Base-by-base conservation (phyloP, 2,329 filamentous ascomycete genomes). In the Calycina marina region DNA sequence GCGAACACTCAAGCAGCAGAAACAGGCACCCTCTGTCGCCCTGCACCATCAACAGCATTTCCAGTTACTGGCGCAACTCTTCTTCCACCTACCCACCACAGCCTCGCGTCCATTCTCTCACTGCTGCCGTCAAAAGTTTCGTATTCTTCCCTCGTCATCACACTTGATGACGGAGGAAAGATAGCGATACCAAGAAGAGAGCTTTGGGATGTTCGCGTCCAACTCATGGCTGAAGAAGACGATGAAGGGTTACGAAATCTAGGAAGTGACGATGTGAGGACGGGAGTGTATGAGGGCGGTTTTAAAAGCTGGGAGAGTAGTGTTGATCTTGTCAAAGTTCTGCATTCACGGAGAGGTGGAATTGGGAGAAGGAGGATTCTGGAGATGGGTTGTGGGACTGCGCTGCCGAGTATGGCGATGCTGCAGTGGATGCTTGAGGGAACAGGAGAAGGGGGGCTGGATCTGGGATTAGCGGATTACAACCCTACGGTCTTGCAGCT, bases 271-370 rank as follows among this genome's bases (percentile, higher is more conserved):
- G 82, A 90, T 54, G 75, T 90, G 42, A 78, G 74, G 53, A 80
- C 79, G 34, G 81, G 81, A 31, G 70, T 88, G 38, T 90, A 90
- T 56, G 82, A 90, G 57, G 82, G 82, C 35, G 82, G 82, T 14
- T 85, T 88, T 60, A 90, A 90, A 60, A 86, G 78, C 47, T 90
- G 82, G 82, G 82, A 90, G 58, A 86, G 81, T 56, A 83, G 77
- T 38, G 63, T 85, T 32, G 82, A 90, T 51, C 62, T 90, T 12
- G 78, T 82, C 31, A 80, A 74, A 49, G 71, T 78, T 13, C 26
- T 48, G 29, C 28, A 39, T 24, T 31, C 31, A 25, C 40, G 42
- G 27, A 43, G 32, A 32, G 31, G 33, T 3, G 30, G 35, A 12
- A 14, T 39, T n/a, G 16, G 25, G 24, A 25, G 29, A n/a, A 35